Evolutionary conservation across 2,329 filamentous ascomycete species (phyloP).

Genomic region (Thielaviopsis punctulata): DNA sequence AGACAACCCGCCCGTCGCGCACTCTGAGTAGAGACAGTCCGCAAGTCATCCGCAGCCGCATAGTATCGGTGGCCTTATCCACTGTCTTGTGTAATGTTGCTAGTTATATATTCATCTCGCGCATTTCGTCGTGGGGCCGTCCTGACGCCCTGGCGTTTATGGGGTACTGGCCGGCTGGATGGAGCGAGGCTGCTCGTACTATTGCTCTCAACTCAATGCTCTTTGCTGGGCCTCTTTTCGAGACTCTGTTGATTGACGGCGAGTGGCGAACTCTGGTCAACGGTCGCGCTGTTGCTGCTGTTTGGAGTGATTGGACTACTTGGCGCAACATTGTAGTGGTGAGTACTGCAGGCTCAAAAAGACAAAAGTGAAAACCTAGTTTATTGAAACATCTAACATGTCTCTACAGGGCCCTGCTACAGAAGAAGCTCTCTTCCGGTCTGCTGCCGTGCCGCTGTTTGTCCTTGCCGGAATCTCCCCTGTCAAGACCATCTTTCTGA

Average conservation of each 20-base stretch:
- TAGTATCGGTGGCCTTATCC: slow-evolving; percentile 62
- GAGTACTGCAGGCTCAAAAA: too few species aligned
- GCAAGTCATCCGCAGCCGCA: slow-evolving; percentile 72
- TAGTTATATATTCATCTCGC: slow-evolving; percentile 49
- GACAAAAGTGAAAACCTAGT: neutral
- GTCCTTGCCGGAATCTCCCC: slow-evolving; percentile 47
- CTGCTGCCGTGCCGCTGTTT: slow-evolving; percentile 67
- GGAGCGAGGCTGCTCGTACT: slow-evolving; percentile 43
- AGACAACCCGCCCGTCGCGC: slow-evolving; percentile 61
- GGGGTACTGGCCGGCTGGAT: slow-evolving; percentile 63
- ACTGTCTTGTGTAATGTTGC: slow-evolving; percentile 45
- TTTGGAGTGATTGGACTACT: slow-evolving; percentile 56
- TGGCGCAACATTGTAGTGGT: slow-evolving; percentile 82
- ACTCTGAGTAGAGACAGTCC: slow-evolving; percentile 73
- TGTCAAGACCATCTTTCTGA: slow-evolving; percentile 53
- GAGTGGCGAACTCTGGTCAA: slow-evolving; percentile 48
- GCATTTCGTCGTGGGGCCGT: slow-evolving; percentile 17
- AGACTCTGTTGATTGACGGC: slow-evolving; percentile 56
- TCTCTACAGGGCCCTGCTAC: slow-evolving; percentile 50
- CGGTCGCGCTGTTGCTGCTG: slow-evolving; percentile 35
- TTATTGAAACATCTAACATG: slow-evolving; percentile 3
- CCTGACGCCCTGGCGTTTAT: slow-evolving; percentile 31
- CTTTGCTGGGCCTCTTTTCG: slow-evolving; percentile 73
- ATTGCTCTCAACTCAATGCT: slow-evolving; percentile 60
- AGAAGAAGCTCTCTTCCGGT: slow-evolving; percentile 88